Evolutionary conservation across 352 stramenopile genomes (phyloP).

Genomic region (Globisporangium cederbergense): DNA sequence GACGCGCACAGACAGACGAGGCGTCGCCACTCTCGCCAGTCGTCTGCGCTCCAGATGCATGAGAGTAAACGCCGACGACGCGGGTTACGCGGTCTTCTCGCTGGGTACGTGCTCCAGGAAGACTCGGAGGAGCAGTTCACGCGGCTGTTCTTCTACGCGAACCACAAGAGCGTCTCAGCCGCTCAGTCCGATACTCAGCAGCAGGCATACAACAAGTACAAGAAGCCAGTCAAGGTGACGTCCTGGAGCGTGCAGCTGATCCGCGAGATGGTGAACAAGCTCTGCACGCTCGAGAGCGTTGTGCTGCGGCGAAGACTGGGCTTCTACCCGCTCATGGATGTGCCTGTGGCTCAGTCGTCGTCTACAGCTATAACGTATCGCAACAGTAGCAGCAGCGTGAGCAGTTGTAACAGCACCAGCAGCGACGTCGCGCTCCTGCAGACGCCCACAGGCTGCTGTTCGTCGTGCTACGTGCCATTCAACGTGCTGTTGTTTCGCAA

Average conservation of each 20-base stretch:
- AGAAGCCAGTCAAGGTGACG: conserved; percentile 23
- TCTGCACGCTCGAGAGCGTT: conserved; percentile 34
- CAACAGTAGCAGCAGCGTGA: conserved; percentile 1
- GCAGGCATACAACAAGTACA: neutral
- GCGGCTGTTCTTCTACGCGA: conserved; percentile 63
- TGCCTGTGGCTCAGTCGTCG: conserved; percentile 5
- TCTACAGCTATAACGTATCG: neutral
- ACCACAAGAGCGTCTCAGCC: neutral
- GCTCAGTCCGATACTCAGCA: neutral
- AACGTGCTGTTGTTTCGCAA: conserved; percentile 39
- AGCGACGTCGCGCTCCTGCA: conserved; percentile 14
- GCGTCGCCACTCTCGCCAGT: neutral
- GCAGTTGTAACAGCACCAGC: neutral
- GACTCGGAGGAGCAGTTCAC: conserved; percentile 56
- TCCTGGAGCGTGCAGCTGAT: conserved; percentile 40
- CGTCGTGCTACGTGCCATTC: conserved; percentile 40
- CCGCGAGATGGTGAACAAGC: conserved; percentile 39
- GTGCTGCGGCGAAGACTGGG: conserved; percentile 54
- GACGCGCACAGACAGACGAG: neutral
- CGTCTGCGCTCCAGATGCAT: conserved; percentile 12
- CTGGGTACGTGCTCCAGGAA: conserved; percentile 60
- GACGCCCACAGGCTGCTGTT: conserved; percentile 31
- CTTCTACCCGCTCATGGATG: conserved; percentile 35
- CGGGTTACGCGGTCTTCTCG: conserved; percentile 37
- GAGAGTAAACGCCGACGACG: neutral